phyloP scores from a whole-genome alignment of 2,329 filamentous ascomycete genomes.

The Emergomyces pasteurianus region DNA sequence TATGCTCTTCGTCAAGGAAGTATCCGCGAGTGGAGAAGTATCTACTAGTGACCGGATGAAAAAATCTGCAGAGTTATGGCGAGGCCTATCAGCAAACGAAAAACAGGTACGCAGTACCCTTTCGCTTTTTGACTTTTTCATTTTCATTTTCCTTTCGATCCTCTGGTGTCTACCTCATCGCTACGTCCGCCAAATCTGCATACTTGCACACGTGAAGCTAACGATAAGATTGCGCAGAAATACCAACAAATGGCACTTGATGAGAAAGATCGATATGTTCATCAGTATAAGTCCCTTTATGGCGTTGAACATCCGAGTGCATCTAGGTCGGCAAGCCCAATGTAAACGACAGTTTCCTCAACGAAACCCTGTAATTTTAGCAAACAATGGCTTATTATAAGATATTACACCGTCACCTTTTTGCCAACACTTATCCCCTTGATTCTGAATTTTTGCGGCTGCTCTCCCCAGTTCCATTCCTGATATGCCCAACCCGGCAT shows the following conservation, averaged over 20 bases:
- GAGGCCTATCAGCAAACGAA: conserved; percentile 26
- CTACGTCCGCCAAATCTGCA: no score
- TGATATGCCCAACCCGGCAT: neutral
- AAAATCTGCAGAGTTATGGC: conserved; percentile 4
- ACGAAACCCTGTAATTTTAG: neutral
- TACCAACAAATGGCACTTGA: conserved; percentile 13
- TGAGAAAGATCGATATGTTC: conserved; percentile 14
- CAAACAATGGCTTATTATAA: neutral
- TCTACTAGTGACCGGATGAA: conserved; percentile 29
- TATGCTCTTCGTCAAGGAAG: conserved; percentile 35
- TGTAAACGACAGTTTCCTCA: neutral
- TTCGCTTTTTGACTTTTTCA: neutral
- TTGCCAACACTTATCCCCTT: neutral
- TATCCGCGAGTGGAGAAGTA: conserved; percentile 38
- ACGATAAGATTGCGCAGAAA: conserved; percentile 8
- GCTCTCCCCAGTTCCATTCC: neutral
- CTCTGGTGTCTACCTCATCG: neutral
- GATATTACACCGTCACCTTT: neutral
- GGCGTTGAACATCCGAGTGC: conserved; percentile 8
- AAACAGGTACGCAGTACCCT: conserved; percentile 14
- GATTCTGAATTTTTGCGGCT: neutral
- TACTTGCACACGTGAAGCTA: neutral
- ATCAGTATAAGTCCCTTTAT: conserved; percentile 17
- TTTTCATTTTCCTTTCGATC: neutral
- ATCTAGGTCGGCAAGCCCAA: neutral